These are phyloP conservation scores for Stemphylium beticola DNA, from an alignment of 2,329 filamentous ascomycete genomes.

Conservation along the genomic window DNA sequence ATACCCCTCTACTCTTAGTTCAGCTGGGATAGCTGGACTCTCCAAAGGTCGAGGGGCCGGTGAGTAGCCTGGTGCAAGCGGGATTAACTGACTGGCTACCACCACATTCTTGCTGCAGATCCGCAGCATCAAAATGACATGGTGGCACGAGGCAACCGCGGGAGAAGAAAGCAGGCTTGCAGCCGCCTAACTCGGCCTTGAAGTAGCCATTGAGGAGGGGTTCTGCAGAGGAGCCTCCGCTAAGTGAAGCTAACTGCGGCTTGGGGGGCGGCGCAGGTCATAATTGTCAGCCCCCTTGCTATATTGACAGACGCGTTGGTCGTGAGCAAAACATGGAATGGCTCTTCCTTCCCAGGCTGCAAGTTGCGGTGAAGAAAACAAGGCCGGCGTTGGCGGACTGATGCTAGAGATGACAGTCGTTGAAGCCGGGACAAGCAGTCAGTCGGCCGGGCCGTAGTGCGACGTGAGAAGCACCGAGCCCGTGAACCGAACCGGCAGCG, in stretches of 20 bases:
- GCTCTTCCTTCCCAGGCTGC: background rate
- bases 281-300: conserved; percentile 1
- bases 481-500: conserved; percentile 6
- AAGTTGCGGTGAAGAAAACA: conserved; percentile 9
- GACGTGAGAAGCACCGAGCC: background rate
- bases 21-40: background rate
- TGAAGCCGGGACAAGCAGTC: conserved; percentile 1
- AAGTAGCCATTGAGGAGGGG: background rate
- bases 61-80: background rate
- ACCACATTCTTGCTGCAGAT: conserved; percentile 1
- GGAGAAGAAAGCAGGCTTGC: background rate
- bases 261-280: conserved; percentile 4
- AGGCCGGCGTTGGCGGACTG: conserved; percentile 1
- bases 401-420: conserved; percentile 1
- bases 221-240: conserved; percentile 1
- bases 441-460: conserved; percentile 8
- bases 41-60: background rate
- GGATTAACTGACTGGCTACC: background rate
- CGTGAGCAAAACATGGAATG: background rate
- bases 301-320: background rate
- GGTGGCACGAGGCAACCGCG: background rate
- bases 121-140: background rate
- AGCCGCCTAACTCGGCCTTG: background rate
- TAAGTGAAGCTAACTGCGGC: conserved; percentile 3
- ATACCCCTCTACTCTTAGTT: background rate